These are phyloP conservation scores for Eutrema yunnanense DNA, from an alignment of 345 rosid genomes.

Conservation along the genomic window DNA sequence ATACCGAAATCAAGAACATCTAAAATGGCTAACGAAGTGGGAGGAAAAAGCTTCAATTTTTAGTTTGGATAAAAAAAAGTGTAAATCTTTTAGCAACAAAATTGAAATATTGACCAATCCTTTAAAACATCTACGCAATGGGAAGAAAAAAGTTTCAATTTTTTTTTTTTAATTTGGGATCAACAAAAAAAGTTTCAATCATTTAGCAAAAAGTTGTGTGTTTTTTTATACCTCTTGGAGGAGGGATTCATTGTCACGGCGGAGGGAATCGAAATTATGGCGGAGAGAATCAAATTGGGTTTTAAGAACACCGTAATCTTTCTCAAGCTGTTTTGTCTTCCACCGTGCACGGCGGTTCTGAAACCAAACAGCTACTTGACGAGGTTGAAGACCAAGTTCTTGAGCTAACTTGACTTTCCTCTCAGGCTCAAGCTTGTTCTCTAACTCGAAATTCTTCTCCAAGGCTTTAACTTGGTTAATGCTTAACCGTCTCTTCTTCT, in stretches of 20 bases:
- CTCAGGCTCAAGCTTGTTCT: slow-evolving; percentile 85
- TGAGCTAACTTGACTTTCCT: slow-evolving; percentile 76
- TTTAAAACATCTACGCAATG: too few relatives aligned
- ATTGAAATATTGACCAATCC: too few relatives aligned
- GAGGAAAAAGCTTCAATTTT: too few relatives aligned
- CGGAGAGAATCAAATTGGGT: slow-evolving; percentile 53
- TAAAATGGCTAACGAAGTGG: too few relatives aligned
- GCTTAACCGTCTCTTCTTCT: slow-evolving; percentile 79
- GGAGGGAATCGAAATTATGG: slow-evolving; percentile 49
- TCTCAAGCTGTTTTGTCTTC: slow-evolving; percentile 83
- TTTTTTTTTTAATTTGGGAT: too few relatives aligned
- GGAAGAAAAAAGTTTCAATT: too few relatives aligned
- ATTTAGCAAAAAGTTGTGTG: not conserved
- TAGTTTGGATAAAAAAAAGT: not conserved
- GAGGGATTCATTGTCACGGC: slow-evolving; percentile 70
- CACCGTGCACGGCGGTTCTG: slow-evolving; percentile 88
- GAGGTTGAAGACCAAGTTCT: slow-evolving; percentile 74
- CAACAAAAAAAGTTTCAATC: not conserved
- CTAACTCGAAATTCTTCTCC: slow-evolving; percentile 80
- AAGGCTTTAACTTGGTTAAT: slow-evolving; percentile 79
- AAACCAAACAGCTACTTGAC: slow-evolving; percentile 92
- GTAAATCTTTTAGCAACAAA: too few relatives aligned
- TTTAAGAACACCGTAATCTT: slow-evolving; percentile 63
- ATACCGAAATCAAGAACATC: not conserved
- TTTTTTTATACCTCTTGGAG: slow-evolving; percentile 55